Conservation (phyloP, 768 basidiomycete genomes). For the Boletales sp. region DNA sequence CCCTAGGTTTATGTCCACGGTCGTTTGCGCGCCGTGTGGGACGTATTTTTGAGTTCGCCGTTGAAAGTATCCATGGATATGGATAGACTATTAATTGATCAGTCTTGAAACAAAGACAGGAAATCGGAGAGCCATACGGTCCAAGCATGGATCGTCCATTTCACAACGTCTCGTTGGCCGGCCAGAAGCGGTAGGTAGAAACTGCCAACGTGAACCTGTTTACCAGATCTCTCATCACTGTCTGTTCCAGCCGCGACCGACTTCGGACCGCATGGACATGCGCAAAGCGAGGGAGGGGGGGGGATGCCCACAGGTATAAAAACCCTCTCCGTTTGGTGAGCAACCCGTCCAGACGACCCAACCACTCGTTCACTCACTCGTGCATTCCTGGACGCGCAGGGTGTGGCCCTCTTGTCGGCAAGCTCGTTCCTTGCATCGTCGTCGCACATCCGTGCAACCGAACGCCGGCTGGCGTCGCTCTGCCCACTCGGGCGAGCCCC, state of each 20-base stretch:
- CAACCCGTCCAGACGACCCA: neutral
- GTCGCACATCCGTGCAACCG: conserved; percentile 29
- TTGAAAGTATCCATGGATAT: neutral
- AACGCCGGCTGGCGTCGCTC: conserved; percentile 22
- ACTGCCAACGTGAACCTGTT: neutral
- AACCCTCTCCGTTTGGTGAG: conserved; percentile 10
- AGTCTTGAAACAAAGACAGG: neutral
- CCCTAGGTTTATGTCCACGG: conserved; percentile 1
- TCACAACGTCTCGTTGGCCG: neutral
- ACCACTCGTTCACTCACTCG: conserved; percentile 2
- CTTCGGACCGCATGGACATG: conserved; percentile 4
- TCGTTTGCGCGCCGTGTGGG: neutral
- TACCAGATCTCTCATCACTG: conserved; percentile 6
- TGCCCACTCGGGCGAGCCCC: conserved; percentile 23
- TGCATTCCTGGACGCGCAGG: conserved; percentile 3
- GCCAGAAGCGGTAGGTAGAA: conserved; percentile 2
- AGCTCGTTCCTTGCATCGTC: conserved; percentile 32
- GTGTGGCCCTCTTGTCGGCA: neutral
- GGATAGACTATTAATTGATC: conserved; percentile 12
- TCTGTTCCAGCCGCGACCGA: conserved; percentile 1
- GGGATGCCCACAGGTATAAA: conserved; percentile 14
- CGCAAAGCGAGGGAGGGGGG: neutral
- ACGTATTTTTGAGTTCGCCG: conserved; percentile 4
- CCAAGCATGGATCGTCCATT: conserved; percentile 11
- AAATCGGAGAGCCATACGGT: conserved; percentile 1